These are phyloP conservation scores for Cercophora sp. DNA, from an alignment of 495 filamentous ascomycete species.

Conservation along the genomic window DNA sequence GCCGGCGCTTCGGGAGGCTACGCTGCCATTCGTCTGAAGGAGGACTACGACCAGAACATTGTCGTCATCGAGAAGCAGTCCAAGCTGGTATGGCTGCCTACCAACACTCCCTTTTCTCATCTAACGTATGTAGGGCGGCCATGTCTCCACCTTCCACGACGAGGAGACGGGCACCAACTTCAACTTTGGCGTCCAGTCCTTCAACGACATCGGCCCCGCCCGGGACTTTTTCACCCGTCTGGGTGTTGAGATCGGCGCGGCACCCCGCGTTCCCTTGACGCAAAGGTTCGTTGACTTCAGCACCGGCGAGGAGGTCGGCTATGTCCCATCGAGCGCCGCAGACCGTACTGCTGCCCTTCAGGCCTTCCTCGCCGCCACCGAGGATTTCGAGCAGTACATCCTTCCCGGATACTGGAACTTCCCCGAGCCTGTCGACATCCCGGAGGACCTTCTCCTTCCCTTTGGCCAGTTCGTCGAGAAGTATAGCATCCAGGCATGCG, in stretches of 20 bases:
- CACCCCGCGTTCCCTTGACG: conserved; percentile 14
- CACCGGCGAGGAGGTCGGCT: conserved; percentile 28
- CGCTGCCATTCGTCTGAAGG: conserved; percentile 41
- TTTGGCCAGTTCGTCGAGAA: conserved; percentile 45
- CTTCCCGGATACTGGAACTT: conserved; percentile 41
- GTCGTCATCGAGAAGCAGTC: conserved; percentile 39
- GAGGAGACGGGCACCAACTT: conserved; percentile 28
- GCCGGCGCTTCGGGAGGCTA: conserved; percentile 48
- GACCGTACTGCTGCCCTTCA: conserved; percentile 30
- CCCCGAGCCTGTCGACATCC: conserved; percentile 34
- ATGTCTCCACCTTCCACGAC: conserved; percentile 41
- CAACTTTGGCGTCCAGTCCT: conserved; percentile 41
- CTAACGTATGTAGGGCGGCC: conserved; percentile 35
- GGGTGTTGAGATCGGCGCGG: conserved; percentile 22
- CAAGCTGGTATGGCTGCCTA: conserved; percentile 30
- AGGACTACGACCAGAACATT: conserved; percentile 40
- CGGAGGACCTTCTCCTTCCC: conserved; percentile 44
- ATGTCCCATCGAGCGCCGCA: conserved; percentile 12
- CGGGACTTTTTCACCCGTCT: conserved; percentile 35
- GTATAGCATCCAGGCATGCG: conserved; percentile 21
- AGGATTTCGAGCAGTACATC: conserved; percentile 34
- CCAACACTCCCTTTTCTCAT: too few species aligned
- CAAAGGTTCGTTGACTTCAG: conserved; percentile 40
- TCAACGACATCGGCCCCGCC: conserved; percentile 26
- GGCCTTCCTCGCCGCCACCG: conserved; percentile 34